These are phyloP conservation scores for Noccaea caerulescens DNA, from an alignment of 345 rosid species.

Conservation along the genomic window DNA sequence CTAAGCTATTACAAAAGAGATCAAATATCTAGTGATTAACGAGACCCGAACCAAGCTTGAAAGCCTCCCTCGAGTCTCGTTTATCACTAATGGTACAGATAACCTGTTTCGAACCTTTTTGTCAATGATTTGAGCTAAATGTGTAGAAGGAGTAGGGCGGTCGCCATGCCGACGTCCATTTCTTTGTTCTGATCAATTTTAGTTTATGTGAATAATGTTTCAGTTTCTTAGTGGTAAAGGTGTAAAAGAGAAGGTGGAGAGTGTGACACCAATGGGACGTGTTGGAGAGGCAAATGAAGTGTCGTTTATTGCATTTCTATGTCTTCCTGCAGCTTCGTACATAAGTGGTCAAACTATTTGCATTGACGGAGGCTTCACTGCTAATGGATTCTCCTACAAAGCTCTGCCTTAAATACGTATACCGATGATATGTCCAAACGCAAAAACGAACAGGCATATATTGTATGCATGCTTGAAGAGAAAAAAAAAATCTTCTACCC, in stretches of 20 bases:
- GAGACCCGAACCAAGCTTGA: too few relatives aligned
- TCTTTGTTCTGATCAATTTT: background rate
- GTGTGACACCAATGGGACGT: slow-evolving; percentile 66
- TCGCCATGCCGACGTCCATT: too few relatives aligned
- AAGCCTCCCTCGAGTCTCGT: too few relatives aligned
- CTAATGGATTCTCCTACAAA: slow-evolving; percentile 11
- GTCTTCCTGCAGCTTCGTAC: slow-evolving; percentile 79
- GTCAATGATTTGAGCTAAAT: too few relatives aligned
- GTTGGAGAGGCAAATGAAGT: slow-evolving; percentile 75
- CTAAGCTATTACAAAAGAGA: too few relatives aligned
- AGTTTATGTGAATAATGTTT: slow-evolving; percentile 16
- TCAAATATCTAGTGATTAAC: too few relatives aligned
- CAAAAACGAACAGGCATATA: too few relatives aligned
- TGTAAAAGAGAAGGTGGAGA: slow-evolving; percentile 42
- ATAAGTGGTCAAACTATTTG: slow-evolving; percentile 71
- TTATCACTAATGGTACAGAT: too few relatives aligned
- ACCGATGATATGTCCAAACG: background rate
- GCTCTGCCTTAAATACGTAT: background rate
- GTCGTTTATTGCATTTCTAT: slow-evolving; percentile 63
- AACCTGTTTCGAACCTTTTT: too few relatives aligned
- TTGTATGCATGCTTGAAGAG: too few relatives aligned
- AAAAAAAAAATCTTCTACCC: too few relatives aligned
- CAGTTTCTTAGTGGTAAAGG: slow-evolving; percentile 55
- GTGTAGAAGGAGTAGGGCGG: too few relatives aligned
- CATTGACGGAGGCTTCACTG: slow-evolving; percentile 71